Evolutionary conservation across 2,329 filamentous ascomycete genomes (phyloP).

Genomic region (Sphaerulina vaccinii): DNA sequence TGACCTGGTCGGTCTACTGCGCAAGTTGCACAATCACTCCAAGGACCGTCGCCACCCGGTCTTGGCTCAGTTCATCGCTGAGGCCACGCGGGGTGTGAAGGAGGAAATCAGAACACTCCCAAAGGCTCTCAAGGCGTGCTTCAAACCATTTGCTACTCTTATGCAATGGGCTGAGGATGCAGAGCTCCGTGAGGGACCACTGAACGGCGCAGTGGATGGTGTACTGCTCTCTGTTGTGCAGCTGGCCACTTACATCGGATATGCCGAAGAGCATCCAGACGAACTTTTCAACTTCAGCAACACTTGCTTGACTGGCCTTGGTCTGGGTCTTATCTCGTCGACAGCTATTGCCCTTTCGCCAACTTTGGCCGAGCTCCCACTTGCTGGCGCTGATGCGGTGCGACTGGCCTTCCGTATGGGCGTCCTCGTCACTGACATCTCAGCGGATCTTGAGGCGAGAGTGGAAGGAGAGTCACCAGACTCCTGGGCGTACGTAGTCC

Average conservation of each 20-base stretch:
- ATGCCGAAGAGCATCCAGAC: slow-evolving; percentile 33
- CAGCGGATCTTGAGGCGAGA: slow-evolving; percentile 38
- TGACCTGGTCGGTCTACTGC: slow-evolving; percentile 43
- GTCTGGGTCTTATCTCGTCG: slow-evolving; percentile 47
- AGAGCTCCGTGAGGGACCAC: slow-evolving; percentile 42
- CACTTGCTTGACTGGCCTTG: slow-evolving; percentile 43
- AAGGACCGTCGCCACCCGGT: slow-evolving; percentile 41
- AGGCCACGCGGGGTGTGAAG: slow-evolving; percentile 42
- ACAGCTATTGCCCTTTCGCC: slow-evolving; percentile 46
- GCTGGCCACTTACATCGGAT: slow-evolving; percentile 45
- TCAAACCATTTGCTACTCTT: slow-evolving; percentile 39
- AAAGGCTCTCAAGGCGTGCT: slow-evolving; percentile 21
- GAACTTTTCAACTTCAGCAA: slow-evolving; percentile 23
- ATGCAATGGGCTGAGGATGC: slow-evolving; percentile 39
- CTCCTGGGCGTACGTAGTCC: slow-evolving; percentile 47
- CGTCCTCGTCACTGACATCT: slow-evolving; percentile 45
- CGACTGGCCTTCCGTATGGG: slow-evolving; percentile 50
- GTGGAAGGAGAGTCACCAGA: slow-evolving; percentile 40
- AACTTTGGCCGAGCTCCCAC: slow-evolving; percentile 42
- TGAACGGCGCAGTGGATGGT: slow-evolving; percentile 49
- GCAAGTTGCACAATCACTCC: slow-evolving; percentile 42
- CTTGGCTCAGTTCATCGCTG: slow-evolving; percentile 45
- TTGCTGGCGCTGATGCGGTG: slow-evolving; percentile 45
- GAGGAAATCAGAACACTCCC: slow-evolving; percentile 43
- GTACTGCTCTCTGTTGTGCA: slow-evolving; percentile 44